Percentiles rank a stretch among this genome's conserved stretches.
phyloP scores from a whole-genome alignment of 176 grass and related monocot species.

The Hordeum marinum region DNA sequence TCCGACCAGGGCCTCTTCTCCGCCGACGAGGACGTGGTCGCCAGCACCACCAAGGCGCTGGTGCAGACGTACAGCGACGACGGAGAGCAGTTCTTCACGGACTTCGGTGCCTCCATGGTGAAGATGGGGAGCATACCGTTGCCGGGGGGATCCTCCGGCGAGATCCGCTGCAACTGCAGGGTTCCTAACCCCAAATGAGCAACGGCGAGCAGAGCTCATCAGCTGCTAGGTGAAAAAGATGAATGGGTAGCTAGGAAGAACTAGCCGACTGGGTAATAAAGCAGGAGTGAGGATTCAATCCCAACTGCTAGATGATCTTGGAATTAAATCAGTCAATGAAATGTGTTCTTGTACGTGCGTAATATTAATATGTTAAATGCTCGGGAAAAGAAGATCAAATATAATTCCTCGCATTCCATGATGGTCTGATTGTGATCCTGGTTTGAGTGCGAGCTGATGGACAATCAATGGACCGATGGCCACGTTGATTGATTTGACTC shows the following conservation, averaged over 20 bases:
- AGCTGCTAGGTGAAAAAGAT: not conserved
- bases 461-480: not conserved
- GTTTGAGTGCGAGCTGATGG: not conserved
- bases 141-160: conserved; percentile 39
- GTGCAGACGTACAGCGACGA: conserved; percentile 60
- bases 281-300: not conserved
- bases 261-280: not conserved
- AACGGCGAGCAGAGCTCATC: not conserved
- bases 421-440: not conserved
- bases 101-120: conserved; percentile 69
- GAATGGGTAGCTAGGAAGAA: no score
- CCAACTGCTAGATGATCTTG: not conserved
- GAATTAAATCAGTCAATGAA: not conserved
- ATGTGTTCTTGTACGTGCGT: not conserved
- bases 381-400: not conserved
- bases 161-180: conserved; percentile 66
- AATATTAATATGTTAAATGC: not conserved
- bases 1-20: conserved; percentile 91
- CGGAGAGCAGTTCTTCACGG: conserved; percentile 30
- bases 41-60: conserved; percentile 43
- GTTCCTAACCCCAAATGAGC: conserved; percentile 32
- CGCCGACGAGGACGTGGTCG: conserved; percentile 42
- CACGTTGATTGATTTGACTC: not conserved
- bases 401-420: not conserved
- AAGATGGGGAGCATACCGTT: conserved; percentile 86